Conservation (phyloP, 1,284 basidiomycete species). For the Trichosporon ovoides region DNA sequence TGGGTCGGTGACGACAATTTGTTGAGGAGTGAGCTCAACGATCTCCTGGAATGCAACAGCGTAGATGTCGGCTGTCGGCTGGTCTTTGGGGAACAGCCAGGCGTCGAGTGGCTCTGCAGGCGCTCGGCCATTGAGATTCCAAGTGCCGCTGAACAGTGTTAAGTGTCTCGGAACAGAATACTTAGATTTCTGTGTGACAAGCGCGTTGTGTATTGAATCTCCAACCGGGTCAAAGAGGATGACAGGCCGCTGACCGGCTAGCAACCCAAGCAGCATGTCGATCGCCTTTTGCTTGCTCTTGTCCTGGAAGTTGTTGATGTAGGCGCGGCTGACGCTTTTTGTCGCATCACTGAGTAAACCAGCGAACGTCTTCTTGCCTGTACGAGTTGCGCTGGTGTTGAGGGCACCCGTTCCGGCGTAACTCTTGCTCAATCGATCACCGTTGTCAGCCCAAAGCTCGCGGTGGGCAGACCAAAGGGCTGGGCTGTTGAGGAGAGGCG, state of each 20-base stretch:
- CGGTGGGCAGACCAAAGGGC: slow-evolving; percentile 81
- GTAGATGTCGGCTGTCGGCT: slow-evolving; percentile 66
- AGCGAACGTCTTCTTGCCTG: slow-evolving; percentile 86
- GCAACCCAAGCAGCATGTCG: slow-evolving; percentile 90
- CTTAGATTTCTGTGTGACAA: slow-evolving; percentile 67
- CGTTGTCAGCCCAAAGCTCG: slow-evolving; percentile 95
- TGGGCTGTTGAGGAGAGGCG: slow-evolving; percentile 26
- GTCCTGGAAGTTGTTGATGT: slow-evolving; percentile 98
- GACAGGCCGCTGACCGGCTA: slow-evolving; percentile 79
- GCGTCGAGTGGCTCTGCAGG: slow-evolving; percentile 77
- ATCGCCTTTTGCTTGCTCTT: slow-evolving; percentile 90
- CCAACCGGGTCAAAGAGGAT: slow-evolving; percentile 92
- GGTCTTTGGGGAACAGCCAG: slow-evolving; percentile 72
- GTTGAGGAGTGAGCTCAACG: slow-evolving; percentile 91
- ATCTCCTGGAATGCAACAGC: slow-evolving; percentile 97
- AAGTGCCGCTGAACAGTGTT: slow-evolving; percentile 80
- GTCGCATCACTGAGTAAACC: slow-evolving; percentile 91
- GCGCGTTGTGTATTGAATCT: slow-evolving; percentile 68
- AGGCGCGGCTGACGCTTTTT: slow-evolving; percentile 85
- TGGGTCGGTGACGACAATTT: slow-evolving; percentile 93
- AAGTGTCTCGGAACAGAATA: slow-evolving; percentile 75
- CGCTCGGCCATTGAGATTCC: slow-evolving; percentile 87
- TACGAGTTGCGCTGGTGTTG: slow-evolving; percentile 91
- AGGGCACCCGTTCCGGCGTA: slow-evolving; percentile 96
- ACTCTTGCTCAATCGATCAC: slow-evolving; percentile 77